Conservation (phyloP, 2,329 filamentous ascomycete species). For the Sclerotinia minor region DNA sequence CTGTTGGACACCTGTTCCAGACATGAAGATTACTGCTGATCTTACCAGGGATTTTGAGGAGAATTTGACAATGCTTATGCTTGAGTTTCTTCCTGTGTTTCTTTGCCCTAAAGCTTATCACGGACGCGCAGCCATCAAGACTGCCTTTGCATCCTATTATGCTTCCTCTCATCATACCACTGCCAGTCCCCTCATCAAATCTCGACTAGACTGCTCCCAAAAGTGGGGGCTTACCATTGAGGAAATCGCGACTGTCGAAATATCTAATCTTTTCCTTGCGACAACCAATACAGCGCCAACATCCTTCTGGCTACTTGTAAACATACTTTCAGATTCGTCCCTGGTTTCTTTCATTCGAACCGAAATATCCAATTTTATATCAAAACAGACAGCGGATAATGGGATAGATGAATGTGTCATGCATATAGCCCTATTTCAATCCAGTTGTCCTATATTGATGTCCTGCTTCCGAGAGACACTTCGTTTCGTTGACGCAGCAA, state of each 20-base stretch:
- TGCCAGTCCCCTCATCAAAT: conserved; percentile 37
- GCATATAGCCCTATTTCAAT: conserved; percentile 41
- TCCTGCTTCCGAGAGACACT: conserved; percentile 50
- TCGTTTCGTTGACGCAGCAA: conserved; percentile 45
- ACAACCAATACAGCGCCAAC: conserved; percentile 46
- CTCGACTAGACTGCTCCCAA: conserved; percentile 40
- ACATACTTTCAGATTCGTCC: conserved; percentile 41
- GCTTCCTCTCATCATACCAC: conserved; percentile 37
- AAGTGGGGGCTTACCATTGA: conserved; percentile 39
- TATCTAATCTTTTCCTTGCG: conserved; percentile 41
- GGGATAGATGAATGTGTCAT: conserved; percentile 28
- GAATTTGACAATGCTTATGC: conserved; percentile 39
- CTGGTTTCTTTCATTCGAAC: conserved; percentile 39
- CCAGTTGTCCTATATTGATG: conserved; percentile 47
- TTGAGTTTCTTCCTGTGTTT: conserved; percentile 42
- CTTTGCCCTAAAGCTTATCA: conserved; percentile 41
- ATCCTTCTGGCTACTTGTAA: conserved; percentile 45
- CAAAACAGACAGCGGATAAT: not conserved
- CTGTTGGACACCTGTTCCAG: not conserved
- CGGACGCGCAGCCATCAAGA: conserved; percentile 44
- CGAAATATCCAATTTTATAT: conserved; percentile 39
- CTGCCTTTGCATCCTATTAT: conserved; percentile 41
- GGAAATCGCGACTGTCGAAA: conserved; percentile 43
- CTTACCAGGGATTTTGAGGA: conserved; percentile 39
- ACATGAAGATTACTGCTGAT: conserved; percentile 21